A percentile compares a stretch with the other conserved stretches of the same genome.
Evolutionary conservation across 768 basidiomycete genomes (phyloP).

Genomic region (Kwoniella sp.): DNA sequence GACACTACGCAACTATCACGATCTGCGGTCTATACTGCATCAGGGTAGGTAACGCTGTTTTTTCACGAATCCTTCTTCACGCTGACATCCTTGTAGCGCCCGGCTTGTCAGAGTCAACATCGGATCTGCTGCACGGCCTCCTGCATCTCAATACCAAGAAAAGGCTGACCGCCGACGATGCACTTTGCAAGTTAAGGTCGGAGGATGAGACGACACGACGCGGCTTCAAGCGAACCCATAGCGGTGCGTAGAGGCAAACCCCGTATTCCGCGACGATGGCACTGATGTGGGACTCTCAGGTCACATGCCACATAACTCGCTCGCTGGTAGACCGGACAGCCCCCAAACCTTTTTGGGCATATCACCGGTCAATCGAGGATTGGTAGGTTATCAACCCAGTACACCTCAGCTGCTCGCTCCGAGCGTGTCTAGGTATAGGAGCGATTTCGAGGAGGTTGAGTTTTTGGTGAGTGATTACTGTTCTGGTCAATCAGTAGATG

Average conservation of each 20-base stretch:
- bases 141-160: constrained; percentile 39
- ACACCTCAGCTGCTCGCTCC: constrained; percentile 39
- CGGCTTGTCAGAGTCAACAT: constrained; percentile 21
- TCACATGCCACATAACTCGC: not conserved
- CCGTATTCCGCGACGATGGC: not conserved
- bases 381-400: constrained; percentile 11
- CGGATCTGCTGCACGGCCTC: constrained; percentile 37
- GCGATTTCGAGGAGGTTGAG: constrained; percentile 91
- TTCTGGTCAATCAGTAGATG: not conserved
- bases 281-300: not conserved
- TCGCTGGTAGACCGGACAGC: not conserved
- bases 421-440: constrained; percentile 75
- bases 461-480: constrained; percentile 57
- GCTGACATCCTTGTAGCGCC: constrained; percentile 1
- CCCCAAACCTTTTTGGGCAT: constrained; percentile 13
- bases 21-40: constrained; percentile 41
- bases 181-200: constrained; percentile 15
- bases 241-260: not conserved
- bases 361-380: constrained; percentile 24
- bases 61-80: not conserved
- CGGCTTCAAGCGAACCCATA: constrained; percentile 3
- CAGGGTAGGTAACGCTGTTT: constrained; percentile 27
- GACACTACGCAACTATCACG: constrained; percentile 55
- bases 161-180: constrained; percentile 38
- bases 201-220: constrained; percentile 15